phyloP scores from a whole-genome alignment of 148 eudicot genomes.

The Diospyros lotus region DNA sequence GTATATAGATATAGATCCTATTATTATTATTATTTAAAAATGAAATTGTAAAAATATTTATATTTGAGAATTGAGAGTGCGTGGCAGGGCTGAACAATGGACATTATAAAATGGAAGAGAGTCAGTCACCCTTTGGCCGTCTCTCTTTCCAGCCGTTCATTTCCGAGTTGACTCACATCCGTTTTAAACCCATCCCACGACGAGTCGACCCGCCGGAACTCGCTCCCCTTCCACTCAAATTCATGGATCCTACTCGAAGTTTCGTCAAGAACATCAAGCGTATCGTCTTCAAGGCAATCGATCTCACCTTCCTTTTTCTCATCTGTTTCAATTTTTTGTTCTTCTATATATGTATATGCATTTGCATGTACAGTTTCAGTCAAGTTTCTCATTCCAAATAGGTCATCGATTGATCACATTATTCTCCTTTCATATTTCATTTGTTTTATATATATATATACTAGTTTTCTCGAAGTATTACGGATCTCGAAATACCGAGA shows the following conservation, averaged over 20 bases:
- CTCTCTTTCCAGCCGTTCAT: not conserved
- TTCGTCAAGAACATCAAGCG: slow-evolving; percentile 77
- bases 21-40: too few relatives aligned
- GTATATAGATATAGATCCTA: too few relatives aligned
- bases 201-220: not conserved
- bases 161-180: not conserved
- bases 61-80: too few relatives aligned
- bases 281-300: slow-evolving; percentile 62
- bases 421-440: not conserved
- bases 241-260: slow-evolving; percentile 62
- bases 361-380: slow-evolving; percentile 14
- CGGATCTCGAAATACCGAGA: too few relatives aligned
- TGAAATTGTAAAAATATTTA: too few relatives aligned
- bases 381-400: not conserved
- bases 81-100: too few relatives aligned
- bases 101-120: too few relatives aligned
- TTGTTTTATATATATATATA: not conserved
- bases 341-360: not conserved
- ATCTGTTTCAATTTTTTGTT: not conserved
- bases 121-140: too few relatives aligned
- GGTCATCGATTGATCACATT: not conserved
- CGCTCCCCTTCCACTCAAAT: slow-evolving; percentile 5
- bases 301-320: not conserved
- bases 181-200: not conserved
- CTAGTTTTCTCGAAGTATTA: not conserved